These are phyloP conservation scores for Blumeriella jaapii DNA, from an alignment of 2,329 filamentous ascomycete genomes.

Conservation along the genomic window DNA sequence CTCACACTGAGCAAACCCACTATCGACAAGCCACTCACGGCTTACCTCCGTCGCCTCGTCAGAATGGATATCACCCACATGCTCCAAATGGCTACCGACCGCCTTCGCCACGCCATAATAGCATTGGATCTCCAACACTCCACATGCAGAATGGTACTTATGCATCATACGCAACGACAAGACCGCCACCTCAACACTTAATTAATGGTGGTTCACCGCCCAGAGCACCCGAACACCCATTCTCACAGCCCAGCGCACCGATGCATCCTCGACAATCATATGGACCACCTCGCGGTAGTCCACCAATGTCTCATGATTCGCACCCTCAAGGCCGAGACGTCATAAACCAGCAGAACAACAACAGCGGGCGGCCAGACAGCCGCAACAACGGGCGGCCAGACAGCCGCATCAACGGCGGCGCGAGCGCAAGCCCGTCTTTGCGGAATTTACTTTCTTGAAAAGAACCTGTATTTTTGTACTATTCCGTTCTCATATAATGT, in stretches of 20 bases:
- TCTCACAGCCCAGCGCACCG: constrained; percentile 35
- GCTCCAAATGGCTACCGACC: constrained; percentile 30
- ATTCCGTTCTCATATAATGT: constrained; percentile 2
- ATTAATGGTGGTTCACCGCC: constrained; percentile 29
- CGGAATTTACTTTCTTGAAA: constrained; percentile 58
- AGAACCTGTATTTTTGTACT: constrained; percentile 3
- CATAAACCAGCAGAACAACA: constrained; percentile 22
- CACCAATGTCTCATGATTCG: constrained; percentile 22
- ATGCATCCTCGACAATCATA: constrained; percentile 33
- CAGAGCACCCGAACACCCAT: constrained; percentile 35
- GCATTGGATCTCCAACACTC: constrained; percentile 14
- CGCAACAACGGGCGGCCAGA: constrained; percentile 30
- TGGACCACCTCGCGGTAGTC: constrained; percentile 20
- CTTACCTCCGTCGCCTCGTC: constrained; percentile 32
- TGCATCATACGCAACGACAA: constrained; percentile 23
- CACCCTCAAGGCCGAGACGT: constrained; percentile 22
- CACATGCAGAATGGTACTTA: constrained; percentile 24
- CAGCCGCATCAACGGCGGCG: constrained; percentile 44
- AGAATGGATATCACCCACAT: constrained; percentile 35
- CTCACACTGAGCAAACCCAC: constrained; percentile 15
- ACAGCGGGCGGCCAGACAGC: constrained; percentile 24
- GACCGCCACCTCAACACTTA: constrained; percentile 26
- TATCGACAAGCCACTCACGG: constrained; percentile 16
- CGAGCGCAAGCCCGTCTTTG: constrained; percentile 66
- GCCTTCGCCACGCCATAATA: constrained; percentile 19